Conservation (phyloP, 805 yeast species). For the Cyberlindnera amylophila region DNA sequence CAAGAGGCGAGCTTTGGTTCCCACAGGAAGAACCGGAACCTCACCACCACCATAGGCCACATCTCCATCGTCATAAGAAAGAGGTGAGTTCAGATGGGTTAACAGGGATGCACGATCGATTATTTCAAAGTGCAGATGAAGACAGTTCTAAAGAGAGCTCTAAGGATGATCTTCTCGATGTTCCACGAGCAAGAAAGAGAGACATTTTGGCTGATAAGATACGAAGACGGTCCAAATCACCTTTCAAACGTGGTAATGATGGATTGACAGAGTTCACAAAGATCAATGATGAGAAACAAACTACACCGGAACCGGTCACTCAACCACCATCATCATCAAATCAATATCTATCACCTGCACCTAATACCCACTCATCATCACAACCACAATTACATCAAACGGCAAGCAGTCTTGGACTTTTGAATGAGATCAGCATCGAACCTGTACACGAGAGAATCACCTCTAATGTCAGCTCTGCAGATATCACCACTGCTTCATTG, state of each 20-base stretch:
- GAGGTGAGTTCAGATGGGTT: constrained; percentile 2
- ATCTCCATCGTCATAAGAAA: constrained; percentile 1
- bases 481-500: neutral
- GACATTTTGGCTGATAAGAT: constrained; percentile 19
- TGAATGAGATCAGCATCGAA: constrained; percentile 23
- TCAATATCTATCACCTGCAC: neutral
- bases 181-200: constrained; percentile 16
- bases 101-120: constrained; percentile 20
- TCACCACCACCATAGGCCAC: constrained; percentile 8
- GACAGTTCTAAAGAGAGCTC: constrained; percentile 14
- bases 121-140: constrained; percentile 18
- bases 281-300: neutral
- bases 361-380: neutral
- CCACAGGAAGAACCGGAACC: constrained; percentile 17
- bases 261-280: constrained; percentile 2
- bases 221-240: constrained; percentile 23
- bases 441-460: constrained; percentile 15
- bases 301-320: neutral
- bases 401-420: neutral
- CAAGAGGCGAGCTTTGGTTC: constrained; percentile 51
- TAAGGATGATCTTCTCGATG: constrained; percentile 17
- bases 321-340: neutral
- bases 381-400: neutral
- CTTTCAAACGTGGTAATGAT: constrained; percentile 15
- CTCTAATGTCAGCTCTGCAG: constrained; percentile 8